These are phyloP conservation scores for Neofusicoccum laricinum DNA, from an alignment of 2,329 filamentous ascomycete genomes.

Conservation along the genomic window DNA sequence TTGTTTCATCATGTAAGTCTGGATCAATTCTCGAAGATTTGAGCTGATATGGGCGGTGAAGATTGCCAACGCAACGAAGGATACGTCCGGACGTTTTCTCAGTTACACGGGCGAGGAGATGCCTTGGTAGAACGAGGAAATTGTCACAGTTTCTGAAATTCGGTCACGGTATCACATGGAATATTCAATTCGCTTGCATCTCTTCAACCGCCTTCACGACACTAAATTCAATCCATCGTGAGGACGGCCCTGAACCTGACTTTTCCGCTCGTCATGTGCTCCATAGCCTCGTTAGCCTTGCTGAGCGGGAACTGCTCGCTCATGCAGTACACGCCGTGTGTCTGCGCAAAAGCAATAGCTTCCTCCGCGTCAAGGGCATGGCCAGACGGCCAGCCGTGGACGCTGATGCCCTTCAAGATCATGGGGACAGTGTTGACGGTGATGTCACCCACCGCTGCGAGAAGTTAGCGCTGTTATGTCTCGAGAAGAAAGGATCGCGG, in stretches of 20 bases:
- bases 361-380: slow-evolving; percentile 54
- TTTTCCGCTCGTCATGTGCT: slow-evolving; percentile 49
- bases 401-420: slow-evolving; percentile 46
- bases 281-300: slow-evolving; percentile 49
- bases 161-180: no score
- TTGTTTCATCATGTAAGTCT: no score
- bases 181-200: no score
- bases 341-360: slow-evolving; percentile 49
- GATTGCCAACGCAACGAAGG: background rate
- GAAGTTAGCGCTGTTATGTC: background rate
- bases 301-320: slow-evolving; percentile 53
- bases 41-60: background rate
- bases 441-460: slow-evolving; percentile 43
- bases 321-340: slow-evolving; percentile 51
- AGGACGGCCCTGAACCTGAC: slow-evolving; percentile 53
- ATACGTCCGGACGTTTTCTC: background rate
- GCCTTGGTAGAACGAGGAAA: background rate
- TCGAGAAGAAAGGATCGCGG: fast-evolving
- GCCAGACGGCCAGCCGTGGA: slow-evolving; percentile 53
- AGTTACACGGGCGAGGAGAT: background rate
- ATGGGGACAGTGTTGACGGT: slow-evolving; percentile 42
- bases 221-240: slow-evolving; percentile 40
- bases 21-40: background rate
- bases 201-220: no score
- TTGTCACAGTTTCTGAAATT: no score